Evolutionary conservation across 306 rosid species (phyloP).

Genomic region (Elaeagnus macrophylla): DNA sequence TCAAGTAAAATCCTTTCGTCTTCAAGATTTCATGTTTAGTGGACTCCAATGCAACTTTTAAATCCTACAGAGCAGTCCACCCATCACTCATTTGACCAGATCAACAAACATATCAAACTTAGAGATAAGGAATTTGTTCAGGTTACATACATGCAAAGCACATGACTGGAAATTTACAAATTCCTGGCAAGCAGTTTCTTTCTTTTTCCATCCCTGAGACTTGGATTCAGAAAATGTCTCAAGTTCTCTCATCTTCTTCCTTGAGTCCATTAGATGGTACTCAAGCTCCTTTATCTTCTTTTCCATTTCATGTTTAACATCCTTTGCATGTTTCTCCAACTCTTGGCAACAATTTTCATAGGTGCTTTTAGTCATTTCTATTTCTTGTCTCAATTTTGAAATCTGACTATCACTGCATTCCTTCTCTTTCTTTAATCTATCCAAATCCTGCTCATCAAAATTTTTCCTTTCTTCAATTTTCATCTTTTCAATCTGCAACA

Average conservation of each 20-base stretch:
- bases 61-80: conserved; percentile 39
- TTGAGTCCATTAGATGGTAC: conserved; percentile 42
- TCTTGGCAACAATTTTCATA: conserved; percentile 48
- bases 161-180: conserved; percentile 40
- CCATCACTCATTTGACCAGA: not conserved
- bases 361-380: conserved; percentile 41
- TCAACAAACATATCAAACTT: conserved; percentile 14
- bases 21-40: conserved; percentile 52
- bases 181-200: conserved; percentile 52
- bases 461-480: conserved; percentile 66
- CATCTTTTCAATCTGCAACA: conserved; percentile 51
- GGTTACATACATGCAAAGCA: conserved; percentile 60
- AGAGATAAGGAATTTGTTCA: conserved; percentile 8
- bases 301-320: conserved; percentile 47
- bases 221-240: conserved; percentile 73
- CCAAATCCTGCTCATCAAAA: conserved; percentile 68
- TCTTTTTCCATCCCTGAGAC: conserved; percentile 67
- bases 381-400: conserved; percentile 53
- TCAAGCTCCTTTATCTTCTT: conserved; percentile 56
- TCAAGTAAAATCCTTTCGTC: conserved; percentile 50
- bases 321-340: conserved; percentile 55
- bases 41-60: conserved; percentile 52
- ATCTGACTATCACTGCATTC: conserved; percentile 48
- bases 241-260: conserved; percentile 55
- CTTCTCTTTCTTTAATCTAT: conserved; percentile 58